Evolutionary conservation across 1,139 yeast species (phyloP), one percentile per base, ranked within the genome.

Genomic region (Ashbya aceris): DNA sequence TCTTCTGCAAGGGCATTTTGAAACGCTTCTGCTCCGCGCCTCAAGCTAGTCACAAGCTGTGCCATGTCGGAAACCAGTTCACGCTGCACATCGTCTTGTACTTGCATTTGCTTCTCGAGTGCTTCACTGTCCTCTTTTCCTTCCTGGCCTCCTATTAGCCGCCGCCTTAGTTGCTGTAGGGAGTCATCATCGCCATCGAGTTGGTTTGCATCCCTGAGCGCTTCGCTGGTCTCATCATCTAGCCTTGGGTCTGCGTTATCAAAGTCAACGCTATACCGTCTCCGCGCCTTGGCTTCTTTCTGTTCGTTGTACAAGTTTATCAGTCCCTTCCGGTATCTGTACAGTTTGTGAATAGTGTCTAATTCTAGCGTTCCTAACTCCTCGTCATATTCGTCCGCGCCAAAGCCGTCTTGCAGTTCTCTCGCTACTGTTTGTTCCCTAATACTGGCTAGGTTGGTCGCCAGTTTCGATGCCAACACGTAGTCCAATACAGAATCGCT

Each of bases 1-100:
- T 65, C 70, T 39, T 64, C 62, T 13, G 60, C 58, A 29, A 67
- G 46, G 17, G 66, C 67, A 34, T 54, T 56, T 44, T 64, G 65
- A 44, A 67, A 67, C 3, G 66, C 68, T 31, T 58, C 53, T 1
- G 70, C 69, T 31, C 68, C 68, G 27, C 59, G 60, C 46, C 54
- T 65, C 36, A 67, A 50, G 11, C 62, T 60, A 6, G 55, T 51
- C 1, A 65, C 61, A 12, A 65, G 55, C 32, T 59, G 63, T 1
- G 60, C 51, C 66, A 67, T 64, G 45, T 64, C 67, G 27, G 61
- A 54, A 7, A 66, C 45, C 13, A 66, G 49, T 30, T 60, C 61
- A 40, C 58, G 60, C 46, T 67, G 71, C 31, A 58, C 47, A 26
- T 57, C 53, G 43, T 67, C 69, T 41, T 67, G 66, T 12, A 55